A percentile compares a stretch with the other conserved stretches of the same genome.
Conservation (phyloP, 306 rosid species). For the Quillaja saponaria region DNA sequence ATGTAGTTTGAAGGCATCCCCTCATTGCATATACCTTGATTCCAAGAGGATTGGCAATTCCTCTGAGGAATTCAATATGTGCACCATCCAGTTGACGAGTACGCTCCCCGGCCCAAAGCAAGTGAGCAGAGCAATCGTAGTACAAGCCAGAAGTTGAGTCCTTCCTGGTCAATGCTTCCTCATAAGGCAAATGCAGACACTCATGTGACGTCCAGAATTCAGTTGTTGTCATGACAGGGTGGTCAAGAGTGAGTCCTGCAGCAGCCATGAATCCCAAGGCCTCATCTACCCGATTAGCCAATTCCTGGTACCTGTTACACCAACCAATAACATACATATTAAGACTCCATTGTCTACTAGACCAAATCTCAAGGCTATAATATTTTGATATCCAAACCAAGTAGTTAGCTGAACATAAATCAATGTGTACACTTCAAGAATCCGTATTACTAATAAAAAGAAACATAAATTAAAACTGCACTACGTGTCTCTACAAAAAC, state of each 20-base stretch:
- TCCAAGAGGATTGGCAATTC: slow-evolving; percentile 74
- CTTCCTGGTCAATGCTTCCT: slow-evolving; percentile 64
- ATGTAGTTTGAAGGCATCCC: neutral
- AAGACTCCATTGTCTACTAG: neutral
- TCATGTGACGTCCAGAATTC: slow-evolving; percentile 90
- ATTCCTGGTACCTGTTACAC: slow-evolving; percentile 58
- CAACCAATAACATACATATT: slow-evolving; percentile 17
- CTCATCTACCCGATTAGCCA: slow-evolving; percentile 68
- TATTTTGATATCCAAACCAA: neutral
- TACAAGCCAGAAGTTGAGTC: slow-evolving; percentile 72
- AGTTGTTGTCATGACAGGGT: slow-evolving; percentile 64
- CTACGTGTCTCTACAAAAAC: too few species aligned
- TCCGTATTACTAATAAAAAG: neutral
- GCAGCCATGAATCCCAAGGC: slow-evolving; percentile 81
- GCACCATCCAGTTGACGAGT: slow-evolving; percentile 81
- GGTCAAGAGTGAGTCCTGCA: slow-evolving; percentile 69
- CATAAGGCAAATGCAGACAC: slow-evolving; percentile 72
- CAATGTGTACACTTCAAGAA: neutral
- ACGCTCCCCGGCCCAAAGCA: slow-evolving; percentile 85
- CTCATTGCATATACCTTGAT: slow-evolving; percentile 47
- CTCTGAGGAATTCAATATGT: slow-evolving; percentile 73
- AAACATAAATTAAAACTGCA: too few species aligned
- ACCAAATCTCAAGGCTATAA: neutral
- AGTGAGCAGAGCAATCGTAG: slow-evolving; percentile 82
- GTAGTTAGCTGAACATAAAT: neutral